A percentile compares a stretch with the other conserved stretches of the same genome.
Conservation (phyloP, 352 stramenopile species). For the Globisporangium abappressorium region DNA sequence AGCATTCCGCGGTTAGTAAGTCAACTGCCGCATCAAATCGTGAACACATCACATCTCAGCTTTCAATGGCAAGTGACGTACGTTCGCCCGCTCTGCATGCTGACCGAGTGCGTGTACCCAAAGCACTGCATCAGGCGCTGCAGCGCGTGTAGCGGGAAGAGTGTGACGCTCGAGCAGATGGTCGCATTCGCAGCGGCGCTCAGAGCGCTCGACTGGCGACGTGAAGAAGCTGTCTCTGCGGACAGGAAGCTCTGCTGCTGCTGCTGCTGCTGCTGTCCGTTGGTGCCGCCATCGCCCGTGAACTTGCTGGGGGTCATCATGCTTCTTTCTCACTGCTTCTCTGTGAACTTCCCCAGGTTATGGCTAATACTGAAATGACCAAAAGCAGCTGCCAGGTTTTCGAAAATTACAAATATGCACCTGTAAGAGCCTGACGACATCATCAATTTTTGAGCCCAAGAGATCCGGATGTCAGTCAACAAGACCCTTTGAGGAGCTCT, state of each 20-base stretch:
- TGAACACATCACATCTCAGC: neutral
- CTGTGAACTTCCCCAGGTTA: neutral
- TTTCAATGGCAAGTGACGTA: slow-evolving; percentile 26
- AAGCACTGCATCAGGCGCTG: slow-evolving; percentile 72
- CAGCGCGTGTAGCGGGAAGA: slow-evolving; percentile 56
- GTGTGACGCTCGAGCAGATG: slow-evolving; percentile 57
- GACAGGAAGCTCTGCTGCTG: slow-evolving; percentile 35
- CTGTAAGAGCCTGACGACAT: neutral
- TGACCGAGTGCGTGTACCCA: slow-evolving; percentile 59
- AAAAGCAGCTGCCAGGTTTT: neutral
- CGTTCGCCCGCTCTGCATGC: slow-evolving; percentile 74
- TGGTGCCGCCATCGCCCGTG: neutral
- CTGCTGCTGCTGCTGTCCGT: slow-evolving; percentile 16
- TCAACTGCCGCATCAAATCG: too few species aligned
- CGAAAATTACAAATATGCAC: neutral
- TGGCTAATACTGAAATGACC: neutral
- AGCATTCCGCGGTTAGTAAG: neutral
- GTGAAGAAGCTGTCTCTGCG: slow-evolving; percentile 3
- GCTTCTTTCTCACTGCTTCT: neutral
- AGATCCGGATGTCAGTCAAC: too few species aligned
- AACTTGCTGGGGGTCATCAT: slow-evolving; percentile 7
- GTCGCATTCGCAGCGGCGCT: slow-evolving; percentile 17
- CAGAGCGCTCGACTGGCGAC: slow-evolving; percentile 6
- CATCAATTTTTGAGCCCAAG: too few species aligned
- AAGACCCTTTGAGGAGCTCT: too few species aligned